Percentiles rank a stretch among this genome's conserved stretches.
Conservation (phyloP, 306 rosid species). For the Glycine tomentella region DNA sequence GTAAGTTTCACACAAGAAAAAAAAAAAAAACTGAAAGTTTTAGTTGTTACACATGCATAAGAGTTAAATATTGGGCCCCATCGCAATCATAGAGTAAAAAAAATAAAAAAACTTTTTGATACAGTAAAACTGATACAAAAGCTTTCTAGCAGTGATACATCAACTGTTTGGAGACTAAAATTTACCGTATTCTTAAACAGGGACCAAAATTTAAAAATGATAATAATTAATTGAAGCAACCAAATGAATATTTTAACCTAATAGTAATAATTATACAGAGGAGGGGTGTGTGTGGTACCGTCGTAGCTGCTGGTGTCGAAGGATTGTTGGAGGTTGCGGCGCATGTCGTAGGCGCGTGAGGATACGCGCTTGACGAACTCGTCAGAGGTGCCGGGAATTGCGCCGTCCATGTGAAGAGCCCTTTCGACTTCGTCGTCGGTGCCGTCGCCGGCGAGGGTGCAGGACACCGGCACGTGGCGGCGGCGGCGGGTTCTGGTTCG, state of each 20-base stretch:
- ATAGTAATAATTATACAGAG: background rate
- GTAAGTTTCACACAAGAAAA: no score
- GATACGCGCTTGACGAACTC: constrained; percentile 89
- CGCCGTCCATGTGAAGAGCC: constrained; percentile 84
- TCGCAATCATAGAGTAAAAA: background rate
- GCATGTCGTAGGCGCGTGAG: constrained; percentile 96
- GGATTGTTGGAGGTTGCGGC: constrained; percentile 83
- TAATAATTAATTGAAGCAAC: no score
- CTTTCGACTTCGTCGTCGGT: constrained; percentile 59
- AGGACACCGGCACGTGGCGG: constrained; percentile 39
- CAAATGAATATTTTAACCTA: background rate
- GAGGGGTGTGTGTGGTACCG: constrained; percentile 49
- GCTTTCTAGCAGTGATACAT: no score
- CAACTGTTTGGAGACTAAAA: background rate
- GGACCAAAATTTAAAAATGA: no score
- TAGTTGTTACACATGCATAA: background rate
- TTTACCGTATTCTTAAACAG: no score
- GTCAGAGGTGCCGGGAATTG: constrained; percentile 75
- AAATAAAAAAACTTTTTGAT: no score
- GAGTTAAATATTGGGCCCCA: background rate
- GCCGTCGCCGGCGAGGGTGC: constrained; percentile 48
- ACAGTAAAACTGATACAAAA: no score
- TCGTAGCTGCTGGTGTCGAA: constrained; percentile 92
- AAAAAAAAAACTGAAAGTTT: no score
- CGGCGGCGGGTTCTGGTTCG: constrained; percentile 13